Conservation (phyloP, 176 grass and related monocot genomes). For the Oryza longistaminata region DNA sequence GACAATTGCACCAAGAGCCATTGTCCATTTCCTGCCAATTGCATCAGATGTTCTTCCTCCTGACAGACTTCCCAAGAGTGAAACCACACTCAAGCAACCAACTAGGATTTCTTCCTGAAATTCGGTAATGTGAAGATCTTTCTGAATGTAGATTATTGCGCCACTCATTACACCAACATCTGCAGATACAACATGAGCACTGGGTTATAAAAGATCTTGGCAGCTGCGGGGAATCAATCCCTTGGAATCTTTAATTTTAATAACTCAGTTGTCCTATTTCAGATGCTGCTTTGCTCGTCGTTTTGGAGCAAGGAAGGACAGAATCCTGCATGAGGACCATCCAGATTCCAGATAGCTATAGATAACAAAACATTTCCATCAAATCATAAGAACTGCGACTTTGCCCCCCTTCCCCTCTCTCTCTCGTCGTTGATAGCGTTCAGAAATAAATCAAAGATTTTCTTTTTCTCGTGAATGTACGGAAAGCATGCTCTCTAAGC, state of each 20-base stretch:
- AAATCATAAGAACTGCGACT: neutral
- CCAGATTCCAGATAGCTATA: neutral
- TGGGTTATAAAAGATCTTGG: neutral
- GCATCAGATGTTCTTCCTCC: constrained; percentile 86
- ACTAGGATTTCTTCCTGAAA: constrained; percentile 88
- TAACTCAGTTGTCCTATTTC: neutral
- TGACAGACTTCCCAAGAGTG: constrained; percentile 83
- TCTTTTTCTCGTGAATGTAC: neutral
- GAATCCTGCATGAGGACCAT: constrained; percentile 2
- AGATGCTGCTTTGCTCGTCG: constrained; percentile 11
- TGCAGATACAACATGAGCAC: constrained; percentile 40
- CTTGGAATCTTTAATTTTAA: neutral
- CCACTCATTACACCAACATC: constrained; percentile 97
- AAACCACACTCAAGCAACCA: constrained; percentile 83
- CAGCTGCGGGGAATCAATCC: neutral
- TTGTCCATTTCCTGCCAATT: constrained; percentile 91
- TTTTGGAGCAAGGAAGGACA: neutral
- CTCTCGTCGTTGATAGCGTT: neutral
- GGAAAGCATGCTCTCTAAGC: constrained; percentile 2
- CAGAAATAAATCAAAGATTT: constrained; percentile 5
- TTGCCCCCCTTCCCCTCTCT: neutral
- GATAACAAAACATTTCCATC: neutral
- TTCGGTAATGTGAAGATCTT: constrained; percentile 86
- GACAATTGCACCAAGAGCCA: constrained; percentile 77
- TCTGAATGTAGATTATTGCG: constrained; percentile 80